Conservation (phyloP, 768 basidiomycete genomes). For the Zangia roseola region DNA sequence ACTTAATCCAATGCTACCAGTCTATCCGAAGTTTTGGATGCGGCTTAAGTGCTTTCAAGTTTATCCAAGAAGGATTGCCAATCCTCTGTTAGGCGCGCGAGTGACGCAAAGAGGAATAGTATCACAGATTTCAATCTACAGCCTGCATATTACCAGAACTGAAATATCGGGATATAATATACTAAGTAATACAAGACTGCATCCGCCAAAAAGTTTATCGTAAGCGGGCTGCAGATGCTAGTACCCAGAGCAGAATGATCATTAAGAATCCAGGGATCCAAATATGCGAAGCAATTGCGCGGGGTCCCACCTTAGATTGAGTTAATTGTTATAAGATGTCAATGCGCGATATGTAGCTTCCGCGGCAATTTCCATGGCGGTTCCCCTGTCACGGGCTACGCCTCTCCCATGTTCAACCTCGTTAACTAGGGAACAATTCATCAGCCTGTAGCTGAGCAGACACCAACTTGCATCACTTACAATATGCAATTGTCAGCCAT, state of each 20-base stretch:
- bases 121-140: not conserved
- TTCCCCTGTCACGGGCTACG: slow-evolving; percentile 25
- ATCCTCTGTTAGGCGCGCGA: not conserved
- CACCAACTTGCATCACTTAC: slow-evolving; percentile 12
- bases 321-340: slow-evolving; percentile 19
- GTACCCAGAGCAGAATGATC: not conserved
- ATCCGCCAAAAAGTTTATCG: not conserved
- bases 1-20: not conserved
- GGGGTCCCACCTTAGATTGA: slow-evolving; percentile 4
- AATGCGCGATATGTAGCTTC: slow-evolving; percentile 26
- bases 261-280: not conserved
- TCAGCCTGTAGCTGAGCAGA: slow-evolving; percentile 1
- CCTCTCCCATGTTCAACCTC: slow-evolving; percentile 28
- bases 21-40: not conserved
- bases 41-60: not conserved
- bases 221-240: not conserved
- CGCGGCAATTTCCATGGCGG: slow-evolving; percentile 31
- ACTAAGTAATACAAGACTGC: not conserved
- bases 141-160: not conserved
- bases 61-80: not conserved
- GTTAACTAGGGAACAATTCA: slow-evolving; percentile 15
- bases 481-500: slow-evolving; percentile 26
- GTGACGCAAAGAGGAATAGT: too few species aligned
- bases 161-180: slow-evolving; percentile 1
- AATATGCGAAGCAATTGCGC: not conserved